Conservation (phyloP, 495 filamentous ascomycete species). For the Tuber aestivum region DNA sequence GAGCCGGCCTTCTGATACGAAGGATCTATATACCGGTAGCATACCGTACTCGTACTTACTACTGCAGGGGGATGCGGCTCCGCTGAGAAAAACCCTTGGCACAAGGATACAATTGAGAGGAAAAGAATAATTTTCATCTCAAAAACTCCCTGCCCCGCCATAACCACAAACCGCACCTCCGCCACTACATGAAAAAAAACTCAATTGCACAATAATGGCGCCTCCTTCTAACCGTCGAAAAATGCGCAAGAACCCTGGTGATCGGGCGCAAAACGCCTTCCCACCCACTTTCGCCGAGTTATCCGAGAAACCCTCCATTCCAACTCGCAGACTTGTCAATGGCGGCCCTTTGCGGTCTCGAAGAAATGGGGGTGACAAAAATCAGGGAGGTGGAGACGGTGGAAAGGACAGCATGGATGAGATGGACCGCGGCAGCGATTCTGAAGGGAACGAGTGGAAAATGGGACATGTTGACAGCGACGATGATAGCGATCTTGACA, state of each 20-base stretch:
- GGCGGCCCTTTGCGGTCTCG: conserved; percentile 44
- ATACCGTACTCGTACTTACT: too few species aligned
- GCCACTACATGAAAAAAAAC: not conserved
- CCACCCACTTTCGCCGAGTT: conserved; percentile 67
- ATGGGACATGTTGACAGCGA: conserved; percentile 68
- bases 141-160: not conserved
- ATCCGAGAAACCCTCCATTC: conserved; percentile 50
- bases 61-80: not conserved
- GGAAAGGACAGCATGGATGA: not conserved
- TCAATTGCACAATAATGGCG: conserved; percentile 16
- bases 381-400: conserved; percentile 44
- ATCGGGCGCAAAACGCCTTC: conserved; percentile 72
- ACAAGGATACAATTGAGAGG: not conserved
- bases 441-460: conserved; percentile 83
- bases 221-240: conserved; percentile 12
- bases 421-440: conserved; percentile 62
- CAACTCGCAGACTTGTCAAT: conserved; percentile 54
- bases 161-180: not conserved
- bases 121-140: not conserved
- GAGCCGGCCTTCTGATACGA: not conserved
- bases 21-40: too few species aligned
- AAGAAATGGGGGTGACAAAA: conserved; percentile 44
- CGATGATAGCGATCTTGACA: conserved; percentile 79
- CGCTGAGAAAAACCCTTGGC: not conserved
- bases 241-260: conserved; percentile 43